Evolutionary conservation across 2,329 filamentous ascomycete species (phyloP), one percentile per base, ranked within the genome.

Genomic region (Colletotrichum sp.): DNA sequence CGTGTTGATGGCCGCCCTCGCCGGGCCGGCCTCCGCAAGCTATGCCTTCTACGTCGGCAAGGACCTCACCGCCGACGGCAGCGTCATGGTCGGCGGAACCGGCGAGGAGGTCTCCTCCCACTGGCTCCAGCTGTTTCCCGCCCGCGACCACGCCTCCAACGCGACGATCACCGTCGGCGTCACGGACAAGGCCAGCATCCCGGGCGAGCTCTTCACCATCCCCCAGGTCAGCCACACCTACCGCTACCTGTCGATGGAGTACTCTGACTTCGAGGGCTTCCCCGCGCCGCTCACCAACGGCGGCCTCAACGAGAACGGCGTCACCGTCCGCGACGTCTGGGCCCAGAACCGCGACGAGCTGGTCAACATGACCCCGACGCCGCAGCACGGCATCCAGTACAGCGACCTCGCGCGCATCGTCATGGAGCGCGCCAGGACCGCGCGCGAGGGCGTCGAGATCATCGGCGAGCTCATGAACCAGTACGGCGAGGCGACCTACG

Each of bases 21-120:
- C 78, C 12, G 44, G 77, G 8, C 74, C 78, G 9, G 77, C 76
- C 24, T 63, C 66, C n/a, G 85, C 85, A n/a, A 88, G 87, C 80
- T 88, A 88, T 79, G 86, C 85, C 16, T 88, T 88, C 79, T 88
- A 88, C 69, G 86, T 88, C 21, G 87, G 87, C 75, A 87, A 87
- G 75, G 82, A 84, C 52, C 84, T 88, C 76, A 88, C 87, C 0
- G 80, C 82, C 16, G 83, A 86, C 76, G 86, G 85, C 34, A 84
- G 83, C 44, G 86, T 88, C 30, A 81, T 88, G 59, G 80, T 88
- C 24, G 87, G 86, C 75, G 86, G 87, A 26, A 88, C 86, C 6
- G 87, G 87, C 60, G 87, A 89, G 76, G 86, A 88, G 77, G 86
- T 88, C 0, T 88, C 87, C 0, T 86, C 84, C 10, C 87, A 88